phyloP scores from a whole-genome alignment of 352 stramenopile genomes.

The Phytophthora capsici region DNA sequence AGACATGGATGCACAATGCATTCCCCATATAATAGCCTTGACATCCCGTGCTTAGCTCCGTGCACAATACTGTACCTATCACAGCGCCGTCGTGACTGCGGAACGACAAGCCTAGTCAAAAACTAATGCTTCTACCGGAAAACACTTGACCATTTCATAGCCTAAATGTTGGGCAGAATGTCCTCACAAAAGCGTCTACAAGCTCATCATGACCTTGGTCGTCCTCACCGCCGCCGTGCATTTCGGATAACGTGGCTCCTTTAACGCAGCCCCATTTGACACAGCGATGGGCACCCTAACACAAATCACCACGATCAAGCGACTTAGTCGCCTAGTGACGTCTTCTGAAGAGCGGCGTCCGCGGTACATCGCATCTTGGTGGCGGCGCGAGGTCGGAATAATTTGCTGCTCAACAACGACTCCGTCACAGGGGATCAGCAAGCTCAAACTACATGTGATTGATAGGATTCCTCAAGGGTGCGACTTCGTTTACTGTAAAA shows the following conservation, averaged over 20 bases:
- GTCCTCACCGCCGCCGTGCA: background rate
- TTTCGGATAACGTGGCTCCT: slow-evolving; percentile 22
- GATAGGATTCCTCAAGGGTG: too few species aligned
- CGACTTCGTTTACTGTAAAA: background rate
- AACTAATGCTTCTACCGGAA: too few species aligned
- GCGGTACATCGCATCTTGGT: slow-evolving; percentile 15
- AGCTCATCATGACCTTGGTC: background rate
- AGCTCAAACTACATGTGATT: too few species aligned
- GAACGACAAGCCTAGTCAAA: too few species aligned
- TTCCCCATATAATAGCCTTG: too few species aligned
- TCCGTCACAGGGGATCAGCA: background rate
- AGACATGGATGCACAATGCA: too few species aligned
- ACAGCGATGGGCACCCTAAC: slow-evolving; percentile 21
- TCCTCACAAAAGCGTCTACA: background rate
- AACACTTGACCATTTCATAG: too few species aligned
- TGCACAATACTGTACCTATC: too few species aligned
- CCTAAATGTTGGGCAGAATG: too few species aligned
- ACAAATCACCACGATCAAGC: slow-evolving; percentile 30
- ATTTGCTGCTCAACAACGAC: slow-evolving; percentile 16
- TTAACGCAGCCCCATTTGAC: slow-evolving; percentile 17
- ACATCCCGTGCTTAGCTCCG: too few species aligned
- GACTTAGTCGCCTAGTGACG: slow-evolving; percentile 21
- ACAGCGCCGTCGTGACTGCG: too few species aligned
- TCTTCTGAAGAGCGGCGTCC: slow-evolving; percentile 13
- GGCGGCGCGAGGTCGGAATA: slow-evolving; percentile 18